phyloP scores from a whole-genome alignment of 495 filamentous ascomycete species.

The Podospora appendiculata region DNA sequence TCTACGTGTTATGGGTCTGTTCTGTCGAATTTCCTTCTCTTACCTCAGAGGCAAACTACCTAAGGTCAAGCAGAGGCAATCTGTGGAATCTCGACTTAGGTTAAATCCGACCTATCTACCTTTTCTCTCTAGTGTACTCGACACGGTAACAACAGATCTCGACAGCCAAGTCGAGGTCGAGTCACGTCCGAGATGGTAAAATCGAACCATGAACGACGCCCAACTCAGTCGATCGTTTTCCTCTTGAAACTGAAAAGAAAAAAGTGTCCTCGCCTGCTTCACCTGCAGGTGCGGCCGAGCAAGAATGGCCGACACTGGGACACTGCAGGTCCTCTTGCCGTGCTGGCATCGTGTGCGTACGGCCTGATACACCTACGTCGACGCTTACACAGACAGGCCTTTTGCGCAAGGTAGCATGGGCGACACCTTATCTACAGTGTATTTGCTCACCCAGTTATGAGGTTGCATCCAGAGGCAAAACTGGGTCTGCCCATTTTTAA shows the following conservation, averaged over 20 bases:
- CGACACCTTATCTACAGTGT: no score
- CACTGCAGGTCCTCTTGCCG: background rate
- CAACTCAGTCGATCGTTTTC: background rate
- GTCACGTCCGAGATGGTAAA: no score
- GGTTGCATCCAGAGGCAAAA: background rate
- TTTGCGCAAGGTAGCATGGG: no score
- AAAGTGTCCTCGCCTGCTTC: background rate
- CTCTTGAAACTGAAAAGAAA: background rate
- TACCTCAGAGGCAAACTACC: no score
- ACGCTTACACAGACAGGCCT: background rate
- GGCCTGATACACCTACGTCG: background rate
- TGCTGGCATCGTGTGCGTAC: no score
- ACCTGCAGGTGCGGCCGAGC: constrained; percentile 1
- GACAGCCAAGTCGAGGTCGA: no score
- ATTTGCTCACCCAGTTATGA: background rate
- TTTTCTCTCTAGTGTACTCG: no score
- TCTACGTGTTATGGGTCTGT: background rate
- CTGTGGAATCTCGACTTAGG: no score
- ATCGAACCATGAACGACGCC: background rate
- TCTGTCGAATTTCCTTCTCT: no score
- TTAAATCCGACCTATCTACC: no score
- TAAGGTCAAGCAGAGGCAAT: no score
- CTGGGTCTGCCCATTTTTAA: background rate
- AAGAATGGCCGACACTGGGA: background rate
- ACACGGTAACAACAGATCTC: no score